Evolutionary conservation across 2,329 filamentous ascomycete species (phyloP), one percentile per base, ranked within the genome.

Genomic region (Phialophora tarda): DNA sequence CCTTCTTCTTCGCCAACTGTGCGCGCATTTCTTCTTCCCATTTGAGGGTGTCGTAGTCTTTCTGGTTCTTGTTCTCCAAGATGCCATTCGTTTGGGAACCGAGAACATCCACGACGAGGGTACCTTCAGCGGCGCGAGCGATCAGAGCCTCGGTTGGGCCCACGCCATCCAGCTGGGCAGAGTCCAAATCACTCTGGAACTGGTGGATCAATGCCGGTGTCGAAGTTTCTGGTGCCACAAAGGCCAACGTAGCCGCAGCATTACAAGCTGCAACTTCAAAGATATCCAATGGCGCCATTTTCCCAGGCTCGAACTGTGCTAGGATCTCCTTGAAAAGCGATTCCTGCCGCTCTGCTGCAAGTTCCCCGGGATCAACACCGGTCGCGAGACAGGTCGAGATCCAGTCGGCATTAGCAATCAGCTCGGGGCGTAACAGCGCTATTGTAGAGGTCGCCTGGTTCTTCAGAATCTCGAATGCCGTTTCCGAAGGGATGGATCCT

Each of bases 1-100:
- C 94, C 78, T 94, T 97, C 82, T 98, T 99, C 75, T 91, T 85
- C n/a, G 93, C 93, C 48, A 99, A 80, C 73, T 97, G 92, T 47
- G 88, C 85, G 64, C 93, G 86, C 7, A 99, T 84, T 70, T 99
- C 95, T 76, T 94, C 91, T 78, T 99, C 95, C 95, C 96, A 99
- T 78, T 97, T 97, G 48, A 97, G 79, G 1, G 92, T 96, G 73
- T 99, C 92, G 73, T 97, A 97, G 76, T 98, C 95, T 77, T 96
- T 97, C 57, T 88, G 89, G 74, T 92, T 97, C 80, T 97, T 98
- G 79, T 93, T 90, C 2, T 92, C 88, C 1, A 90, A 81, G 44
- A 84, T 82, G 67, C 86, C 86, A 65, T 88, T 87, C 1, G 88
- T 82, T 76, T 96, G 96, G 75, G 92, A 93, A 38, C 90, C 91